These are phyloP conservation scores for Didymella exigua DNA, from an alignment of 2,329 filamentous ascomycete species.

Conservation along the genomic window DNA sequence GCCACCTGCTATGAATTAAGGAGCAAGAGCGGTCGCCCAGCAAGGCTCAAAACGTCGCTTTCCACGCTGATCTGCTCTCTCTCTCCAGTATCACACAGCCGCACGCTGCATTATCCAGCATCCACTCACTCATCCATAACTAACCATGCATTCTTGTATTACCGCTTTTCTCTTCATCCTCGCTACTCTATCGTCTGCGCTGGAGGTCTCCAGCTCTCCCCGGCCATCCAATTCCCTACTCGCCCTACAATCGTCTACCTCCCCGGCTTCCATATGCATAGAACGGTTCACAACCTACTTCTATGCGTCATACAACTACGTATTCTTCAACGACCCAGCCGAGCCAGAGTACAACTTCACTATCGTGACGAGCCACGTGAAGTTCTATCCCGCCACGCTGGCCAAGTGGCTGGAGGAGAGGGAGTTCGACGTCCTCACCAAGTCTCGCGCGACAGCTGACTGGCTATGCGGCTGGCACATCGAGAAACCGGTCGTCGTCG, in stretches of 20 bases:
- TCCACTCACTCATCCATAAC: constrained; percentile 7
- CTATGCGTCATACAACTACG: background rate
- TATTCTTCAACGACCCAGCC: constrained; percentile 4
- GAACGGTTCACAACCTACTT: background rate
- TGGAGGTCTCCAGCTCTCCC: background rate
- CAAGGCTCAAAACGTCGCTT: background rate
- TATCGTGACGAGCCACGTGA: background rate
- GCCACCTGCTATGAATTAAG: background rate
- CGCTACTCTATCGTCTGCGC: background rate
- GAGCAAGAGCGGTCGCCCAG: background rate
- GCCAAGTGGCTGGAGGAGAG: background rate
- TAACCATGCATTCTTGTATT: constrained; percentile 8
- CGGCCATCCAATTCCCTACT: too few species aligned
- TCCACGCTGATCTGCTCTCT: background rate
- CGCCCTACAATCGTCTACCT: too few species aligned
- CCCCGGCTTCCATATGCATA: background rate
- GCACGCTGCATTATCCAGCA: background rate
- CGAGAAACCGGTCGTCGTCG: background rate
- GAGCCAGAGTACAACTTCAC: constrained; percentile 2
- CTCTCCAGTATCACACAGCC: background rate
- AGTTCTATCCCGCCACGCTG: constrained; percentile 10
- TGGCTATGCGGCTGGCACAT: constrained; percentile 6
- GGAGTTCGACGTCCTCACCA: background rate
- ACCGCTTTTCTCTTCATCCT: constrained; percentile 3
- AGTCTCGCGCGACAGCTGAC: background rate